These are phyloP conservation scores for Solanum lycopersicoides DNA, from an alignment of 257 asterid species.

Conservation along the genomic window DNA sequence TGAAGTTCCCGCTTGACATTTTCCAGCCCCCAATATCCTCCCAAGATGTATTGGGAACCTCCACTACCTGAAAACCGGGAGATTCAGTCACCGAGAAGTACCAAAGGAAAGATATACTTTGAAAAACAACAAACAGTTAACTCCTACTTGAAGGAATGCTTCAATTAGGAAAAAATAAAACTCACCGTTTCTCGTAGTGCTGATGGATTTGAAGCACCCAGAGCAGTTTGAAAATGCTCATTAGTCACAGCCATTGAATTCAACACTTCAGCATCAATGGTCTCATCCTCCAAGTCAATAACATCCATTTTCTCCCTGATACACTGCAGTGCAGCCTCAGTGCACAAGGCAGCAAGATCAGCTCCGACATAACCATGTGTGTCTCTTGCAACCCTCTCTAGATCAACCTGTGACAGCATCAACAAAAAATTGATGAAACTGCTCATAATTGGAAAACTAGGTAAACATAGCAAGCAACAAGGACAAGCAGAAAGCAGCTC, in stretches of 20 bases:
- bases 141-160: not conserved
- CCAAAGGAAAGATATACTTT: not conserved
- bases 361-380: constrained; percentile 96
- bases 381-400: constrained; percentile 72
- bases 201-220: constrained; percentile 86
- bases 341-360: constrained; percentile 86
- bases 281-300: constrained; percentile 80
- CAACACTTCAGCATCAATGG: constrained; percentile 82
- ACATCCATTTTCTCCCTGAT: constrained; percentile 98
- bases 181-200: constrained; percentile 89
- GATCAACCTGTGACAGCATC: constrained; percentile 51
- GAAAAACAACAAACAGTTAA: not conserved
- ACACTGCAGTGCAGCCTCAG: constrained; percentile 93
- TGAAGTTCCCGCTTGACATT: constrained; percentile 92
- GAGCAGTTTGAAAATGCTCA: constrained; percentile 83
- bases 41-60: constrained; percentile 83
- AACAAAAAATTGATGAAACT: not conserved
- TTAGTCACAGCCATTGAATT: constrained; percentile 92
- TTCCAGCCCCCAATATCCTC: constrained; percentile 88
- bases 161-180: not conserved
- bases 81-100: not conserved
- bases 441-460: not conserved
- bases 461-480: not conserved
- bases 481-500: not conserved
- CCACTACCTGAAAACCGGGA: constrained; percentile 49